These are phyloP conservation scores for Musa schizocarpa DNA, from an alignment of 176 grass and related monocot genomes.

Conservation along the genomic window DNA sequence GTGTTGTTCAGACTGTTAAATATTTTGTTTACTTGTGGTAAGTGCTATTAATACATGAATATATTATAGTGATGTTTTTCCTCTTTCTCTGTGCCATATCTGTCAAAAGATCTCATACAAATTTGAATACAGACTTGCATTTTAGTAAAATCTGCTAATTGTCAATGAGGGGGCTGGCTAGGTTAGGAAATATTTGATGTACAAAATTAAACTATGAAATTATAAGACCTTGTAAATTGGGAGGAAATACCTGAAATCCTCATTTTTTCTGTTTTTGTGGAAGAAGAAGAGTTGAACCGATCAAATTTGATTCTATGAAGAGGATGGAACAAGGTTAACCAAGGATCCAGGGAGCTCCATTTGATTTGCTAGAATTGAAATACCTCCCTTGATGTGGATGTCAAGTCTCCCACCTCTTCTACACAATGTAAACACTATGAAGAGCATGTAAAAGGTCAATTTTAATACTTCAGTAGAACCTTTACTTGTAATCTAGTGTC, in stretches of 20 bases:
- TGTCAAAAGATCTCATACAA: background rate
- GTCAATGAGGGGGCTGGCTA: background rate
- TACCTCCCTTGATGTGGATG: no score
- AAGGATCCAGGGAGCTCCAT: no score
- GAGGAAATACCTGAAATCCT: background rate
- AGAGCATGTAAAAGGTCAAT: background rate
- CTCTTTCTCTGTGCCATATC: background rate
- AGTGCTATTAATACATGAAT: background rate
- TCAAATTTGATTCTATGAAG: no score
- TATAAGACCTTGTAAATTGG: background rate
- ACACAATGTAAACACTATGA: background rate
- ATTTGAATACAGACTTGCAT: background rate
- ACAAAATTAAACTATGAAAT: background rate
- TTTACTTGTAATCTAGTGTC: background rate
- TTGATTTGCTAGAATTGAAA: no score
- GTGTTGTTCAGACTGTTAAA: background rate
- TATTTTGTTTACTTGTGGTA: background rate
- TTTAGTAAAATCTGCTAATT: background rate
- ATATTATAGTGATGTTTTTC: background rate
- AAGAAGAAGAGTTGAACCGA: no score
- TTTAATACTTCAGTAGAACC: background rate
- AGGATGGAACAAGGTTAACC: no score
- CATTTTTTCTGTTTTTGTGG: no score
- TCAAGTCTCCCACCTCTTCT: background rate
- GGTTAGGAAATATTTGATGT: background rate